Percentiles rank a stretch among this genome's conserved stretches.
Conservation (phyloP, 257 asterid species). For the Capsicum rhomboideum region DNA sequence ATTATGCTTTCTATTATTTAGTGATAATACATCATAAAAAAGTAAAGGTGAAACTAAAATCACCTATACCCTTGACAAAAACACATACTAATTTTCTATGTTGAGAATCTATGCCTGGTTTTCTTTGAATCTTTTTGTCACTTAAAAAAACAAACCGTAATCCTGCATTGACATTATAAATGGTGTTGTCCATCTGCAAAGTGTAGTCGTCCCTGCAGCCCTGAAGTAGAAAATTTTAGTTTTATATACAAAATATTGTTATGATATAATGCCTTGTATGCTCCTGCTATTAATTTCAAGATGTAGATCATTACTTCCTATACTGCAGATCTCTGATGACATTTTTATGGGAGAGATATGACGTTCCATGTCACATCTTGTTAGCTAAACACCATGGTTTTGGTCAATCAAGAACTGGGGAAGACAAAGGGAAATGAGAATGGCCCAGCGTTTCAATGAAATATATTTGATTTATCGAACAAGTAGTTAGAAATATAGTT, state of each 20-base stretch:
- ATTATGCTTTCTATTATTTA: background rate
- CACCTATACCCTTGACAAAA: background rate
- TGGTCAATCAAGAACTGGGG: background rate
- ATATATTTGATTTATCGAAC: background rate
- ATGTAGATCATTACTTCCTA: background rate
- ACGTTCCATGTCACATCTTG: background rate
- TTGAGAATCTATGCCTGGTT: background rate
- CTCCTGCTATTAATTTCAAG: background rate
- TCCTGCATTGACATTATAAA: background rate
- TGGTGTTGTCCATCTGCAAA: background rate
- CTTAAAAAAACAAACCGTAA: background rate
- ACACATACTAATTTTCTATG: background rate
- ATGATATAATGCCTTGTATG: background rate
- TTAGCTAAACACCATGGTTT: background rate
- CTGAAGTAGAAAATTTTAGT: background rate
- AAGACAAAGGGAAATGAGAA: background rate
- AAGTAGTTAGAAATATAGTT: background rate
- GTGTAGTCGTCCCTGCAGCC: background rate
- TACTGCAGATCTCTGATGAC: background rate
- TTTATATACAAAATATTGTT: background rate
- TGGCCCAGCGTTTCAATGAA: background rate
- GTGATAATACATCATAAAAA: background rate
- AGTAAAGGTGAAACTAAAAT: background rate
- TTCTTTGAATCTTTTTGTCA: background rate
- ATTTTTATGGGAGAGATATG: background rate